Base-by-base conservation (phyloP, 306 rosid genomes). In the Purshia tridentata region DNA sequence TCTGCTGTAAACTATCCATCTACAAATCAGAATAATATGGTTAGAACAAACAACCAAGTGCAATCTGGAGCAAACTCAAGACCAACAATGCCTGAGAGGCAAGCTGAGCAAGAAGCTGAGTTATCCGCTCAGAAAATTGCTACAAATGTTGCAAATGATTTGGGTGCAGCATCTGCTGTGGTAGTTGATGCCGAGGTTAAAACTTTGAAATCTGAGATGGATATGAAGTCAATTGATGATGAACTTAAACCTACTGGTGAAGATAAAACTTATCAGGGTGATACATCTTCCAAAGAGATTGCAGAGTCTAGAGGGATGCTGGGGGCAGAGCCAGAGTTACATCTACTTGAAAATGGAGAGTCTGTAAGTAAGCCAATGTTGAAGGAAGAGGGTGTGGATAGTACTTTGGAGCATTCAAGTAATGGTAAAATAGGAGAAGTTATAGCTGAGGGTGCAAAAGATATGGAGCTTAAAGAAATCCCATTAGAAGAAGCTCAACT, bases 321-420 rank as follows among this genome's bases (percentile, higher is more conserved):
- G 51, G 85, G 68, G 51, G 49, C 64, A 76, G 81, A 68, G 69
- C 73, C 73, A 47, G 56, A 72, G 49, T 48, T 72, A 23, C 55
- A 64, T 77, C 76, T 69, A 59, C 50, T 74, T 42, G 88, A 81
- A 70, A 86, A 82, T 81, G 91, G 87, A 73, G 85, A 80, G 70
- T 72, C 82, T 73, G 74, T 50, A 67, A 70, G 50, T 75, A 83
- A 85, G 80, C 82, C 81, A 79, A 39, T 72, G 14, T 76, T 79
- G 59, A 82, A 79, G 75, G 88, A 75, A 61, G 90, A 70, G 62
- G 79, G 76, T 63, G 60, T 69, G 67, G 91, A 70, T 80, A 70
- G 84, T 73, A 57, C 73, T 69, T 77, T 72, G 60, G 78, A 76
- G 66, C 74, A 72, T 65, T 81, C 69, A 71, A 75, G 54, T 23